A percentile compares a stretch with the other conserved stretches of the same genome.
phyloP scores from a whole-genome alignment of 192 early-diverging fungal genomes.

The Coemansia sp. region DNA sequence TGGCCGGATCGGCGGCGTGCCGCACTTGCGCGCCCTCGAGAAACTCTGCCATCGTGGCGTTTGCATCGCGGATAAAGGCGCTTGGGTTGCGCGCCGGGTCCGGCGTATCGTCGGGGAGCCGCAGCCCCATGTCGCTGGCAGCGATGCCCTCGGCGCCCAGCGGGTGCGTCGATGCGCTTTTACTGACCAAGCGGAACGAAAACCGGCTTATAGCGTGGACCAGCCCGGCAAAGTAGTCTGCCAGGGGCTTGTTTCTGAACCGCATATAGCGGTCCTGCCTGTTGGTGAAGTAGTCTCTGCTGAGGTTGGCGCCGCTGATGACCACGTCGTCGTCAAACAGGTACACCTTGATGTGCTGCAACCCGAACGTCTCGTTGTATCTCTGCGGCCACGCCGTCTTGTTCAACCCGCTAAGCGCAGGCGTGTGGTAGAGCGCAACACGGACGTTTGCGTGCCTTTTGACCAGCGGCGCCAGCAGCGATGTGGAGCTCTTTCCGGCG shows the following conservation, averaged over 20 bases:
- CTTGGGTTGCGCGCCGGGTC: conserved; percentile 65
- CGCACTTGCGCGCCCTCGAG: conserved; percentile 36
- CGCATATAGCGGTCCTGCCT: conserved; percentile 94
- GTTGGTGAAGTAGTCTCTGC: conserved; percentile 91
- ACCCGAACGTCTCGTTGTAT: conserved; percentile 91
- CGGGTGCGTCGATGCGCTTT: conserved; percentile 6
- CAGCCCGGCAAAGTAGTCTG: conserved; percentile 73
- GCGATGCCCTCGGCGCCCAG: conserved; percentile 1
- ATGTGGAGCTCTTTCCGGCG: conserved; percentile 62
- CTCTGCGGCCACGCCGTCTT: conserved; percentile 78
- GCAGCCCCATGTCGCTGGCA: background rate
- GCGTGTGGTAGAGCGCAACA: conserved; percentile 87
- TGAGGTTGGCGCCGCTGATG: conserved; percentile 84
- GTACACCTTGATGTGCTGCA: conserved; percentile 95
- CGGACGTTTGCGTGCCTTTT: conserved; percentile 52
- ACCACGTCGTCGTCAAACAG: conserved; percentile 88
- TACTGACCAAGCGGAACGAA: conserved; percentile 58
- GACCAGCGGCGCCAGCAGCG: conserved; percentile 58
- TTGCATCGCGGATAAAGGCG: conserved; percentile 60
- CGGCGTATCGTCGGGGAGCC: conserved; percentile 30
- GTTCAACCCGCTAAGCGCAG: conserved; percentile 69
- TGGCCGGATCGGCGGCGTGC: background rate
- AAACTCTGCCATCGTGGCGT: conserved; percentile 56
- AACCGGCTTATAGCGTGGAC: conserved; percentile 64
- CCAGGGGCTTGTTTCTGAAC: conserved; percentile 62